These are phyloP conservation scores for Talaromyces pinophilus DNA, from an alignment of 2,329 filamentous ascomycete genomes.

Conservation along the genomic window DNA sequence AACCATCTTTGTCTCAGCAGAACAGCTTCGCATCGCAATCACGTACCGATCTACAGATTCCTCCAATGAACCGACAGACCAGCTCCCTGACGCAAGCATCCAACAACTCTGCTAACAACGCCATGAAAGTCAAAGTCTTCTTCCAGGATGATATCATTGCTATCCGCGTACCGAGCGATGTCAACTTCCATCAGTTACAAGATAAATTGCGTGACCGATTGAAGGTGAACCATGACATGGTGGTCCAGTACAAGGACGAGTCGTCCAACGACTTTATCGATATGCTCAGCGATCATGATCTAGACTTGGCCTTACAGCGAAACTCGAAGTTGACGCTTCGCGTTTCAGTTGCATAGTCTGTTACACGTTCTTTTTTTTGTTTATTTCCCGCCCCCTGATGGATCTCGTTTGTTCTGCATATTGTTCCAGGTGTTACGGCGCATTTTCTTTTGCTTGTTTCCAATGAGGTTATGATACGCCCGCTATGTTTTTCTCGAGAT, in stretches of 20 bases:
- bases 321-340: conserved; percentile 86
- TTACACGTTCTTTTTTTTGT: neutral
- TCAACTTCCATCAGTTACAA: conserved; percentile 73
- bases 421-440: conserved; percentile 19
- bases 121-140: conserved; percentile 92
- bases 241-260: conserved; percentile 64
- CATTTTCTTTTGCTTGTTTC: conserved; percentile 7
- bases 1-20: conserved; percentile 34
- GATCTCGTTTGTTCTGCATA: conserved; percentile 14
- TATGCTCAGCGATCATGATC: conserved; percentile 75
- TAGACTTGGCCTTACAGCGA: conserved; percentile 75
- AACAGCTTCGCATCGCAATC: conserved; percentile 43
- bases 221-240: conserved; percentile 72
- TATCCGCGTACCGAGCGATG: conserved; percentile 81
- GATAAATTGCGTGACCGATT: conserved; percentile 83
- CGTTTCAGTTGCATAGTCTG: conserved; percentile 48
- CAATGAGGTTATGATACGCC: conserved; percentile 18
- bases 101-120: conserved; percentile 40
- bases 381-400: neutral
- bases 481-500: conserved; percentile 2
- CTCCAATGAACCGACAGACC: conserved; percentile 50
- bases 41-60: conserved; percentile 35
- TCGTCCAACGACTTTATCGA: conserved; percentile 21
- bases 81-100: conserved; percentile 56
- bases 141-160: conserved; percentile 91